These are phyloP conservation scores for Alternaria hordeiaustralica DNA, from an alignment of 2,329 filamentous ascomycete species.

Conservation along the genomic window DNA sequence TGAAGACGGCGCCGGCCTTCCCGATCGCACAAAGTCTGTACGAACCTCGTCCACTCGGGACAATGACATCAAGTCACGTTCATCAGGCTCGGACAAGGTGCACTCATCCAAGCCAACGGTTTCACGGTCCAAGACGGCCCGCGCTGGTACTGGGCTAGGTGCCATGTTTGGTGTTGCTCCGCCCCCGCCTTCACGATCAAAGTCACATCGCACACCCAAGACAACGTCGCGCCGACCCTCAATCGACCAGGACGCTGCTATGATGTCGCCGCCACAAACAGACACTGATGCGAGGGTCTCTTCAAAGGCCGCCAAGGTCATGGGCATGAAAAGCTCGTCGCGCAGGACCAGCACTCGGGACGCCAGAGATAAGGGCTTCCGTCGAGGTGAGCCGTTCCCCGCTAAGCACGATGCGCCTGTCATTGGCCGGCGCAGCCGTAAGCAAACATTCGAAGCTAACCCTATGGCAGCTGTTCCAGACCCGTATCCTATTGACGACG, in stretches of 20 bases:
- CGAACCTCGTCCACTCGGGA: constrained; percentile 58
- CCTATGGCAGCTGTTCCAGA: constrained; percentile 52
- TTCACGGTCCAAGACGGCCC: constrained; percentile 59
- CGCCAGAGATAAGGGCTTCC: constrained; percentile 54
- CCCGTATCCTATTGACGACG: constrained; percentile 69
- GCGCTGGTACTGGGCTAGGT: constrained; percentile 66
- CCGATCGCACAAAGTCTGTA: constrained; percentile 64
- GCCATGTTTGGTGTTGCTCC: constrained; percentile 67
- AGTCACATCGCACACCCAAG: constrained; percentile 67
- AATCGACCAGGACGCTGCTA: constrained; percentile 67
- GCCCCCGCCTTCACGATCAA: constrained; percentile 66
- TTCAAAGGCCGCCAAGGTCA: constrained; percentile 78
- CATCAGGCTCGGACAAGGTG: constrained; percentile 75
- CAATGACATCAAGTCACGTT: constrained; percentile 70
- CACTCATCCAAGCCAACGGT: constrained; percentile 52
- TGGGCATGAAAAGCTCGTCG: constrained; percentile 63
- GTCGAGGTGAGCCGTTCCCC: constrained; percentile 52
- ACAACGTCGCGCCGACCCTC: constrained; percentile 73
- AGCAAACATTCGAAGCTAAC: constrained; percentile 49
- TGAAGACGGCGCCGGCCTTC: constrained; percentile 43
- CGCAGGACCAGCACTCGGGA: constrained; percentile 51
- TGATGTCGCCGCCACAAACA: constrained; percentile 76
- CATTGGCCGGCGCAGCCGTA: constrained; percentile 32
- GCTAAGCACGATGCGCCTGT: constrained; percentile 21
- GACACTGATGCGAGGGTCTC: constrained; percentile 65